These are phyloP conservation scores for Microbotryum violaceum DNA, from an alignment of 1,284 basidiomycete species.

Conservation along the genomic window DNA sequence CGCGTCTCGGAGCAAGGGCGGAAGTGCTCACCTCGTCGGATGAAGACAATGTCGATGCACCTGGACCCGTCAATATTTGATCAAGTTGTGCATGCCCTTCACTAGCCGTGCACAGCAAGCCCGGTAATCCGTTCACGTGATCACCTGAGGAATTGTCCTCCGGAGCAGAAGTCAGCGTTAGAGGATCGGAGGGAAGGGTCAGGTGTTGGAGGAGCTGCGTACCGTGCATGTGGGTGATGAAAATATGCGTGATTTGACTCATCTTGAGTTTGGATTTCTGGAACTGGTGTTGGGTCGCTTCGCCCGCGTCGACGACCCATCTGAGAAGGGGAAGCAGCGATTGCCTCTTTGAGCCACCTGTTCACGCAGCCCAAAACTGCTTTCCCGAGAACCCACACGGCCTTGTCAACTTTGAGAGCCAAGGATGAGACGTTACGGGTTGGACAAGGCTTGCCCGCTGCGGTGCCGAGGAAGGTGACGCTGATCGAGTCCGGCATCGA, in stretches of 20 bases:
- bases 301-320: conserved; percentile 73
- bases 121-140: conserved; percentile 47
- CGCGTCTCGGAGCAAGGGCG: too few relatives aligned
- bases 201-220: conserved; percentile 51
- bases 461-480: conserved; percentile 34
- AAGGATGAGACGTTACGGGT: conserved; percentile 31
- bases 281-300: conserved; percentile 76
- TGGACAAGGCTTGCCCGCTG: conserved; percentile 27
- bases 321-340: neutral
- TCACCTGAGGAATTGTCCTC: conserved; percentile 13
- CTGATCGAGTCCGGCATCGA: conserved; percentile 19
- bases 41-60: conserved; percentile 20
- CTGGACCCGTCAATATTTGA: too few relatives aligned
- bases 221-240: conserved; percentile 86
- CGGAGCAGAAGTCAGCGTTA: neutral
- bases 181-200: neutral
- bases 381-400: conserved; percentile 8
- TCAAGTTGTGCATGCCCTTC: too few relatives aligned
- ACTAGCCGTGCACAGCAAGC: conserved; percentile 41
- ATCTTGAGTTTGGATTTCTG: conserved; percentile 52
- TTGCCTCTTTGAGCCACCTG: too few relatives aligned
- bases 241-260: conserved; percentile 60
- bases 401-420: conserved; percentile 28
- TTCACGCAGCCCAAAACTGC: too few relatives aligned
- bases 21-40: conserved; percentile 28